Evolutionary conservation across 139 green algal species (phyloP), one percentile per base, ranked within the genome.

Genomic region (Axilococcus clingmanii): DNA sequence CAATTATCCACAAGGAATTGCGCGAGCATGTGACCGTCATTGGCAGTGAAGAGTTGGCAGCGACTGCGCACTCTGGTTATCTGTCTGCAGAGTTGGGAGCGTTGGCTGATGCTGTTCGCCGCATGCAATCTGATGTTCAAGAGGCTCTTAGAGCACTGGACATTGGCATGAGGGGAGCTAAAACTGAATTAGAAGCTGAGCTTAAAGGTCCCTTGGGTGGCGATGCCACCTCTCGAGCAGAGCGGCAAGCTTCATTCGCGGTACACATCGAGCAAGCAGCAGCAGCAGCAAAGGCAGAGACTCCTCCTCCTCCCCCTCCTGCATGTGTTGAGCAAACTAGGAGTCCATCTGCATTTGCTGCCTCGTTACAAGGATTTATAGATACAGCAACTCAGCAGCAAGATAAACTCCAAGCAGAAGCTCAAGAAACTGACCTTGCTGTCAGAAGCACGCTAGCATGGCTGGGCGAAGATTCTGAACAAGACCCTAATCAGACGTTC

Each of bases 121-220:
- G 42, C 24, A 35, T 33, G 15, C 30, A 57, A 7, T 55, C 63
- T 6, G 61, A 73, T 38, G 54, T 74, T 32, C 31, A 35, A 1
- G 50, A 73, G 22, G 58, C 54, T n/a, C 17, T 74, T 32, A 52
- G 37, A n/a, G 31, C 42, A 11, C 20, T 74, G 34, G 54, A 72
- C 12, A 34, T 20, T 1, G 66, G 66, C 25, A 42, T 73, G 35
- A 17, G 12, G 14, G 34, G 44, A n/a, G 14, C 55, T 30, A 23
- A 49, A 51, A 33, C 52, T 17, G 61, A 69, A 52, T 32, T 57
- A 7, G 56, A 48, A 0, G 27, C 23, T 12, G 52, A 63, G 35
- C 32, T 23, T 34, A 41, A 55, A 48, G 7, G 9, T 17, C 55
- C 19, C 43, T 35, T 54, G 9, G 30, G 4, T 36, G n/a, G 35